phyloP scores from a whole-genome alignment of 768 basidiomycete species.

The Leccinellum rugosiceps region DNA sequence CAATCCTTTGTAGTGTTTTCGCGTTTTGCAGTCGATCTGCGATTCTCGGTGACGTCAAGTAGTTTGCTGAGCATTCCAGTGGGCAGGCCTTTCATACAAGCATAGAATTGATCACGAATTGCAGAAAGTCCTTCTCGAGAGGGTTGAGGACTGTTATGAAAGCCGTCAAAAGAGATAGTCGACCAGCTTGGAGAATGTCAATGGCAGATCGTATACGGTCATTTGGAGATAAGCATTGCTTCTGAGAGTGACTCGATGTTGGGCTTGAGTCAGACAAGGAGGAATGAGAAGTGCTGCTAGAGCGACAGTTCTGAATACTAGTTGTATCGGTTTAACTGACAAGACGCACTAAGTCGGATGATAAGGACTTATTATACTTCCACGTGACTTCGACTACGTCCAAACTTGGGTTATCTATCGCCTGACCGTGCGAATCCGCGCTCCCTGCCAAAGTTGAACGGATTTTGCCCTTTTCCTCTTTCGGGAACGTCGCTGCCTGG shows the following conservation, averaged over 20 bases:
- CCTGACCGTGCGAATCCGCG: neutral
- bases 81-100: neutral
- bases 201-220: neutral
- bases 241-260: neutral
- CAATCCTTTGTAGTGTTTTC: neutral
- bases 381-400: neutral
- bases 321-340: no score
- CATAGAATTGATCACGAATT: neutral
- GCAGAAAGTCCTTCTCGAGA: neutral
- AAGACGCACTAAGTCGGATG: no score
- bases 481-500: no score
- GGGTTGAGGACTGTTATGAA: neutral
- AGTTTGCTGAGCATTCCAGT: neutral
- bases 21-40: neutral
- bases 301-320: no score
- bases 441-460: no score
- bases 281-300: neutral
- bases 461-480: neutral
- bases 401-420: neutral
- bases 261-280: neutral
- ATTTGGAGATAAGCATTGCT: neutral
- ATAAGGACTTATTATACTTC: no score
- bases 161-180: neutral
- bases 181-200: neutral
- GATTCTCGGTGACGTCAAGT: neutral